Base-by-base conservation (phyloP, 1,284 basidiomycete genomes). In the Tylopilus sp. region DNA sequence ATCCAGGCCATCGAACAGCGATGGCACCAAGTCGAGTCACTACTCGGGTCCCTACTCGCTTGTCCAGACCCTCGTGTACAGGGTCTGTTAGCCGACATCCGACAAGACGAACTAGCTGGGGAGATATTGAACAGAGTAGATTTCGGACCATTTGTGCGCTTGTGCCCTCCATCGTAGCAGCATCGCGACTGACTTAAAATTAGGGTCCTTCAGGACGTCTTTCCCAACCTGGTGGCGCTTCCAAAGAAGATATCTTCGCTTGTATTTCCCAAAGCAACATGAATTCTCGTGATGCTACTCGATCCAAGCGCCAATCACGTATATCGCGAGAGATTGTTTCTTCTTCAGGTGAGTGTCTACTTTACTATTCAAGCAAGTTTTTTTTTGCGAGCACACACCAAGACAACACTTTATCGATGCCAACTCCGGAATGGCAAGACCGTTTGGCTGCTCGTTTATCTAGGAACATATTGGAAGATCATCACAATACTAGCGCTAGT, bases 1-100 rank as follows among this genome's bases (percentile, higher is more conserved):
- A 91, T 93, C 48, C 87, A 90, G 64, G 90, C 90, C 33, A 91
- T 93, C 53, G 90, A 93, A 69, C 87, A 89, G 52, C 72, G 90
- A 58, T 87, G 91, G 79, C 90, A 93, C 61, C 87, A 91, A 63
- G 88, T 92, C 60, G 91, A 93, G 67, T 87, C 89, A 11, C 70
- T 93, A 11, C 74, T 93, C 4, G 90, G 88, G 24, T 81, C 84
- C 21, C 76, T 93, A 44, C 74, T 93, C 48, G 80, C 84, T 57
- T 87, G 85, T 47, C 77, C 78, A 33, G 86, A 90, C 66, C 74
- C 81, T 11, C 73, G 85, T 51, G 85, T 90, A 0, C 81, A 84
- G 61, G 73, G 73, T 34, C 68, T 93, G 44, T 73, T 93, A 33
- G 71, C 76, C 30, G 85, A 90, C 58, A 71, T 91, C 42, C 78